A percentile compares a stretch with the other conserved stretches of the same genome.
Conservation (phyloP, 257 asterid genomes). For the Petunia secreta region DNA sequence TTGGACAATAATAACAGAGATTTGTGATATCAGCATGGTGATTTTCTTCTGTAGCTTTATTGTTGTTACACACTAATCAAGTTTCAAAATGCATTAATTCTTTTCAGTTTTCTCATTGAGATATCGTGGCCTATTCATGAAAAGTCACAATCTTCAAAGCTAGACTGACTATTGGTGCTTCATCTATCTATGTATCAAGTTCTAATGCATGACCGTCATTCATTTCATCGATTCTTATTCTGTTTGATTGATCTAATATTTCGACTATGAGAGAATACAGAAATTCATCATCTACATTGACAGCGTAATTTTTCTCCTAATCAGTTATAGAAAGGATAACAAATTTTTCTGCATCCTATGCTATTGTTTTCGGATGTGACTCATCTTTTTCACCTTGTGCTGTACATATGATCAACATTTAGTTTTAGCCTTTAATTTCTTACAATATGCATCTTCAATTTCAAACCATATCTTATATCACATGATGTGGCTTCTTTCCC, state of each 20-base stretch:
- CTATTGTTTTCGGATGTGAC: background rate
- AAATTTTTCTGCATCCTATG: background rate
- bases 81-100: background rate
- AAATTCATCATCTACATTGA: background rate
- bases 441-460: background rate
- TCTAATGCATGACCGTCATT: background rate
- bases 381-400: background rate
- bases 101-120: background rate
- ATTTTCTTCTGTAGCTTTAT: conserved; percentile 1
- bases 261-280: background rate
- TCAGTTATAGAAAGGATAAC: background rate
- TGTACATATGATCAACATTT: background rate
- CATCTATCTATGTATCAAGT: background rate
- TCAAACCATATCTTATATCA: background rate
- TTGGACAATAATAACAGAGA: conserved; percentile 5
- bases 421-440: background rate
- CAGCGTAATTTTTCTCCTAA: background rate
- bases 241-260: conserved; percentile 3
- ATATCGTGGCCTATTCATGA: background rate
- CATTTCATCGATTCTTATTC: background rate
- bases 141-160: background rate
- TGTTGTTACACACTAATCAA: background rate
- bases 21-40: conserved; percentile 5
- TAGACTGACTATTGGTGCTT: background rate
- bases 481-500: background rate